These are phyloP conservation scores for Fennellomyces sp. DNA, from an alignment of 371 early-diverging fungal genomes.

Conservation along the genomic window DNA sequence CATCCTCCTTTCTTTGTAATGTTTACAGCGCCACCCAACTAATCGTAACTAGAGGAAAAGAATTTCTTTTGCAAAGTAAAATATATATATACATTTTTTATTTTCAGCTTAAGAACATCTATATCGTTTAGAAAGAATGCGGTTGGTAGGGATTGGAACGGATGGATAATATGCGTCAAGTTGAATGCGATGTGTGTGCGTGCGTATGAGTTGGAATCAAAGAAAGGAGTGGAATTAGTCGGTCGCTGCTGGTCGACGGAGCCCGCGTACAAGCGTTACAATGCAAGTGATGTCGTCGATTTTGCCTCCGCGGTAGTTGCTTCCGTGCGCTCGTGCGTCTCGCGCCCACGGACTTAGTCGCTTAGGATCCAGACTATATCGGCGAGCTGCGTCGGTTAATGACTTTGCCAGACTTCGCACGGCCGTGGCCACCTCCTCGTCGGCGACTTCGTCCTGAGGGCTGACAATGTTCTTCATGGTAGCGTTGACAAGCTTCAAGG, in stretches of 20 bases:
- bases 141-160: too few relatives aligned
- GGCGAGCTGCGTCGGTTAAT: constrained; percentile 58
- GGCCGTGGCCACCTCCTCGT: constrained; percentile 46
- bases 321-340: constrained; percentile 50
- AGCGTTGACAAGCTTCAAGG: constrained; percentile 51
- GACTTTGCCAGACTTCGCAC: constrained; percentile 58
- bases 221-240: not conserved
- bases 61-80: not conserved
- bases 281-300: constrained; percentile 57
- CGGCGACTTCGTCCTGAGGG: constrained; percentile 1
- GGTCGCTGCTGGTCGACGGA: not conserved
- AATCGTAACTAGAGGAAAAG: not conserved
- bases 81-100: constrained; percentile 1
- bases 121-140: not conserved
- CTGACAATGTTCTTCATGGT: constrained; percentile 37
- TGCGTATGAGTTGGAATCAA: not conserved
- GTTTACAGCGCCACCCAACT: too few relatives aligned
- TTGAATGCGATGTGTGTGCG: not conserved
- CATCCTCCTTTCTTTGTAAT: too few relatives aligned
- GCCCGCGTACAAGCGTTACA: constrained; percentile 43
- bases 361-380: constrained; percentile 58
- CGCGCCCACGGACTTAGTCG: constrained; percentile 54
- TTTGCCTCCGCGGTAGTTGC: constrained; percentile 50
- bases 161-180: not conserved
- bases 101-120: not conserved